phyloP scores from a whole-genome alignment of 495 filamentous ascomycete genomes.

The Niebla homalea region DNA sequence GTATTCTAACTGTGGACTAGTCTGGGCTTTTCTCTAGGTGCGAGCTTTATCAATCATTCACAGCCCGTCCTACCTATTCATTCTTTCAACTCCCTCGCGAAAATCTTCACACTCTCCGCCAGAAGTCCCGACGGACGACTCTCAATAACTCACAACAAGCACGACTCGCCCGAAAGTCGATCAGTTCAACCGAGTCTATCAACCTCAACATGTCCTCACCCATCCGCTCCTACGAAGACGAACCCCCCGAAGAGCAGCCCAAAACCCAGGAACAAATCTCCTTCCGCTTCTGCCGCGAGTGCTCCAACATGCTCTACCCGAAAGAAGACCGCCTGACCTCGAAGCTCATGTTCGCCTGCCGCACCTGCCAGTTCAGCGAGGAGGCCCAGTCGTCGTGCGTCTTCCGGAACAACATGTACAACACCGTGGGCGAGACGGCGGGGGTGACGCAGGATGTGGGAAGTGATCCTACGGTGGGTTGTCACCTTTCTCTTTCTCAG shows the following conservation, averaged over 20 bases:
- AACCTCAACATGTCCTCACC: slow-evolving; percentile 36
- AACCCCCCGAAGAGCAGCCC: slow-evolving; percentile 27
- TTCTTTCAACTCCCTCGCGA: too few species aligned
- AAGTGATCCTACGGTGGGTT: slow-evolving; percentile 93
- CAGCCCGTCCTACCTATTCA: too few species aligned
- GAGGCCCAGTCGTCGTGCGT: slow-evolving; percentile 74
- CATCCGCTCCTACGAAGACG: slow-evolving; percentile 37
- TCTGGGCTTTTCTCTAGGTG: too few species aligned
- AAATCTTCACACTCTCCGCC: too few species aligned
- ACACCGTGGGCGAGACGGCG: slow-evolving; percentile 82
- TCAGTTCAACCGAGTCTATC: too few species aligned
- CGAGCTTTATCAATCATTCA: too few species aligned
- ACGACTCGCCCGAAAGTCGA: too few species aligned
- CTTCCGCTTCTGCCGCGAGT: slow-evolving; percentile 95
- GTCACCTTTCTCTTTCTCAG: slow-evolving; percentile 24
- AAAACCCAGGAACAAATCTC: slow-evolving; percentile 61
- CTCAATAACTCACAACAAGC: too few species aligned
- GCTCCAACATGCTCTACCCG: slow-evolving; percentile 95
- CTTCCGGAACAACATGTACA: slow-evolving; percentile 82
- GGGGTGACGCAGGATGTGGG: slow-evolving; percentile 94
- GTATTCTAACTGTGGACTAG: too few species aligned
- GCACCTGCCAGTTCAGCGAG: slow-evolving; percentile 83
- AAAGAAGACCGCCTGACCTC: slow-evolving; percentile 67
- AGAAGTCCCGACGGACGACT: too few species aligned
- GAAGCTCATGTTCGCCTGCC: slow-evolving; percentile 64